Percentiles rank a stretch among this genome's conserved stretches.
Evolutionary conservation across 164 flowering plant species (phyloP).

Genomic region (Kalanchoe fedtschenkoi): DNA sequence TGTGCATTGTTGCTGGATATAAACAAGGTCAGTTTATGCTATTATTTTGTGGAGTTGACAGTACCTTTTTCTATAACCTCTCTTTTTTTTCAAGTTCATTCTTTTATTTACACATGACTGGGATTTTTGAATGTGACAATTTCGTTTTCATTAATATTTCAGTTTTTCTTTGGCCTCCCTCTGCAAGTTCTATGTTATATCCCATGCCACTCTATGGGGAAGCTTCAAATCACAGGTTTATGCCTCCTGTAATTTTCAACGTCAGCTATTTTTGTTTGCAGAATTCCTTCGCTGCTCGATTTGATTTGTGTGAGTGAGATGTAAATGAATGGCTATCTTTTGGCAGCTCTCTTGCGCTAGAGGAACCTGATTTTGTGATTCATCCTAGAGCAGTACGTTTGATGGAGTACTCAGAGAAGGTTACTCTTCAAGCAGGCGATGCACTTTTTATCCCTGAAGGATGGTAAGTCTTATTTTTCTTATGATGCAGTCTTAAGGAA

Average conservation of each 20-base stretch:
- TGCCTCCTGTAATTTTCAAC: slow-evolving; percentile 5
- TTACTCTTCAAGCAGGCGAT: slow-evolving; percentile 77
- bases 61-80: neutral
- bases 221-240: slow-evolving; percentile 90
- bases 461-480: slow-evolving; percentile 44
- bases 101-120: neutral
- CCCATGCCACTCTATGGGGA: slow-evolving; percentile 86
- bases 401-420: slow-evolving; percentile 50
- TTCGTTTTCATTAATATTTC: slow-evolving; percentile 13
- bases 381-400: slow-evolving; percentile 68
- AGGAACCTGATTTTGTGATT: slow-evolving; percentile 48
- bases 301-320: neutral
- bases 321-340: slow-evolving; percentile 1
- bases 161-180: slow-evolving; percentile 95
- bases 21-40: slow-evolving; percentile 54
- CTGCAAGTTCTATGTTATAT: slow-evolving; percentile 65
- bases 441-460: slow-evolving; percentile 98
- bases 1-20: slow-evolving; percentile 72
- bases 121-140: neutral
- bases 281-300: neutral
- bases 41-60: neutral
- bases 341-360: slow-evolving; percentile 63
- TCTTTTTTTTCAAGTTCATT: neutral
- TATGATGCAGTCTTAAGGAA: neutral
- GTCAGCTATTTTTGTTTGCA: slow-evolving; percentile 2